These are phyloP conservation scores for Leccinum incarnatum DNA, from an alignment of 768 basidiomycete genomes.

Conservation along the genomic window DNA sequence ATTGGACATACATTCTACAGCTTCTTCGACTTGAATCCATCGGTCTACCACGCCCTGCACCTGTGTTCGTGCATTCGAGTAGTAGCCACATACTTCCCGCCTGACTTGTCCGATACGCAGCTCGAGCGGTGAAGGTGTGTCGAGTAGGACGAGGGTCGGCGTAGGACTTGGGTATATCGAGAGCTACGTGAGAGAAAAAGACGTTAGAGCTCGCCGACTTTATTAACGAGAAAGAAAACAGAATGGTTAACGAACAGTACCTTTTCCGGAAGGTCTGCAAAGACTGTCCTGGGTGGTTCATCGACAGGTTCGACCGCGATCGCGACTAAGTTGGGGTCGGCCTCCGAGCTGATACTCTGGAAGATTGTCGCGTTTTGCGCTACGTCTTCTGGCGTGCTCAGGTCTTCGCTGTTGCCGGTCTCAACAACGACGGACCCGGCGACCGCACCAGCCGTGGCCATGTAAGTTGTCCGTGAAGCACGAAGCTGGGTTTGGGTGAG, in stretches of 20 bases:
- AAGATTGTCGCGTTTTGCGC: neutral
- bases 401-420: constrained; percentile 4
- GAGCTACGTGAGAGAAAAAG: constrained; percentile 45
- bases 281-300: constrained; percentile 11
- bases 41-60: constrained; percentile 71
- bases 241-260: constrained; percentile 6
- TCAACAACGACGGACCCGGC: constrained; percentile 17
- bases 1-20: constrained; percentile 70
- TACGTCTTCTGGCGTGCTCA: constrained; percentile 1
- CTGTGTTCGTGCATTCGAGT: constrained; percentile 55
- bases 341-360: neutral
- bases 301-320: constrained; percentile 2
- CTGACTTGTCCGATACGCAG: constrained; percentile 71
- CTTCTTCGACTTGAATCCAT: constrained; percentile 86
- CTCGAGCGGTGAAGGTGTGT: constrained; percentile 73
- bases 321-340: neutral
- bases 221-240: neutral
- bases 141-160: constrained; percentile 66
- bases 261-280: constrained; percentile 27
- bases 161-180: constrained; percentile 75
- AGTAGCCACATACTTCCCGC: constrained; percentile 52
- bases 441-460: constrained; percentile 17
- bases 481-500: constrained; percentile 17
- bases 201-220: neutral
- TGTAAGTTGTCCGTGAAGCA: constrained; percentile 23